These are phyloP conservation scores for Pestalotiopsis sp. DNA, from an alignment of 2,329 filamentous ascomycete genomes.

Conservation along the genomic window DNA sequence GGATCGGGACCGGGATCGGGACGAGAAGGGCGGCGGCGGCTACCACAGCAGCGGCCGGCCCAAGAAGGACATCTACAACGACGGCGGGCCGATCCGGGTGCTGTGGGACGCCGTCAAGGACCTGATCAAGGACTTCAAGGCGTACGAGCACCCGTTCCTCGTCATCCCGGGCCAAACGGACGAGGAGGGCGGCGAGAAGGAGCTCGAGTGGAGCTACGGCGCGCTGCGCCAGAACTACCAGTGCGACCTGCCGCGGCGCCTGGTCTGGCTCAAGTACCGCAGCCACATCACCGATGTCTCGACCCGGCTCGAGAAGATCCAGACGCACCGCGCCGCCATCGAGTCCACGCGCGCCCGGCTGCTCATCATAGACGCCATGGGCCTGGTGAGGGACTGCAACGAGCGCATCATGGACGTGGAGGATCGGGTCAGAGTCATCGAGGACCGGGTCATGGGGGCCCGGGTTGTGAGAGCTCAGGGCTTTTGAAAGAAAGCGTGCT, in stretches of 20 bases:
- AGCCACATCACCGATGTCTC: not conserved
- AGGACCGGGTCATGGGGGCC: not conserved
- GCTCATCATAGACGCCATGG: not conserved
- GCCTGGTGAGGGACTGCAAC: not conserved
- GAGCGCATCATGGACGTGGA: constrained; percentile 3
- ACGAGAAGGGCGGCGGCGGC: not conserved
- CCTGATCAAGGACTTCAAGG: constrained; percentile 10
- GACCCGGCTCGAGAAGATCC: not conserved
- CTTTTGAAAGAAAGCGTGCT: not conserved
- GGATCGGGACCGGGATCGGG: not conserved
- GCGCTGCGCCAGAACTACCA: constrained; percentile 6
- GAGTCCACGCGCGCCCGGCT: constrained; percentile 4
- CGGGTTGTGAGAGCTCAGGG: not conserved
- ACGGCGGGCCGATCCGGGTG: constrained; percentile 1
- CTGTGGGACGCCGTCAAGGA: constrained; percentile 7
- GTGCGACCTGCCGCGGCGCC: not conserved
- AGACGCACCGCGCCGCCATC: not conserved
- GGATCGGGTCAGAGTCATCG: not conserved
- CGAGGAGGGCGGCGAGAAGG: constrained; percentile 1
- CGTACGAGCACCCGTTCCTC: constrained; percentile 6
- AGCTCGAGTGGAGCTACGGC: constrained; percentile 10
- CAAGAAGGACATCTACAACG: not conserved
- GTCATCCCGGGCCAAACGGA: constrained; percentile 5
- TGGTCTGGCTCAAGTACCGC: constrained; percentile 6
- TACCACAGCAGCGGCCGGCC: not conserved